These are phyloP conservation scores for Ustilago esculenta DNA, from an alignment of 1,284 basidiomycete genomes.

Conservation along the genomic window DNA sequence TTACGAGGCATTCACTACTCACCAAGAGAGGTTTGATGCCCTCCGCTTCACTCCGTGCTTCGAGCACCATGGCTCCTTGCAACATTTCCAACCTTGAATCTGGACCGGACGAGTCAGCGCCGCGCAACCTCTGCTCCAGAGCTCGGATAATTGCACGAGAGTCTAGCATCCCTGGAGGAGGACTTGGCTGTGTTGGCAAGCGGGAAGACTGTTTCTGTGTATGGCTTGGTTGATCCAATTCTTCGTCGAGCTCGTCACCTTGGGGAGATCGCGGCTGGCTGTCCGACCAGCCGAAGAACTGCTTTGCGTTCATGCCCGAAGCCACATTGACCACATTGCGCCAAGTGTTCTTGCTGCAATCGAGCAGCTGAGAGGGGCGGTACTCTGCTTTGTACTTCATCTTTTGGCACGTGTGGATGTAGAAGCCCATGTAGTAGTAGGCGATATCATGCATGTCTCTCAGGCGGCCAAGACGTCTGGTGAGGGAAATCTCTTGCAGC, in stretches of 20 bases:
- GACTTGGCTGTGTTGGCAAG: conserved; percentile 33
- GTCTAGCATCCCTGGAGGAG: conserved; percentile 66
- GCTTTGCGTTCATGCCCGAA: conserved; percentile 11
- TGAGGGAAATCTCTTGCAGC: conserved; percentile 55
- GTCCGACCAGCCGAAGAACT: conserved; percentile 17
- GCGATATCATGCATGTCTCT: conserved; percentile 14
- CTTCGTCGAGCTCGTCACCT: neutral
- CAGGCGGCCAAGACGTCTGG: conserved; percentile 41
- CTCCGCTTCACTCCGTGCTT: conserved; percentile 18
- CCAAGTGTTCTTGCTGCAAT: conserved; percentile 67
- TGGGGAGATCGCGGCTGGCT: neutral
- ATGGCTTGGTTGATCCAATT: conserved; percentile 27
- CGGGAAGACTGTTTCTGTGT: conserved; percentile 31
- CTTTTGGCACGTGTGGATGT: conserved; percentile 75
- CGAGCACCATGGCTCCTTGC: conserved; percentile 18
- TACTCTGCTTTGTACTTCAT: conserved; percentile 98
- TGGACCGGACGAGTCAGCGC: neutral
- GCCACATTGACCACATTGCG: conserved; percentile 8
- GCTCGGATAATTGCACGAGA: conserved; percentile 46
- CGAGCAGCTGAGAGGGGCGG: conserved; percentile 83
- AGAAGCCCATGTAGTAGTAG: conserved; percentile 54
- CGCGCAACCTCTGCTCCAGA: conserved; percentile 4
- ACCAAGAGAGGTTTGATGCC: conserved; percentile 37
- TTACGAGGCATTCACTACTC: neutral
- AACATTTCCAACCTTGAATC: conserved; percentile 6